A percentile compares a stretch with the other conserved stretches of the same genome.
Conservation (phyloP, 2,329 filamentous ascomycete genomes). For the Chrysosporium keratinophilum region DNA sequence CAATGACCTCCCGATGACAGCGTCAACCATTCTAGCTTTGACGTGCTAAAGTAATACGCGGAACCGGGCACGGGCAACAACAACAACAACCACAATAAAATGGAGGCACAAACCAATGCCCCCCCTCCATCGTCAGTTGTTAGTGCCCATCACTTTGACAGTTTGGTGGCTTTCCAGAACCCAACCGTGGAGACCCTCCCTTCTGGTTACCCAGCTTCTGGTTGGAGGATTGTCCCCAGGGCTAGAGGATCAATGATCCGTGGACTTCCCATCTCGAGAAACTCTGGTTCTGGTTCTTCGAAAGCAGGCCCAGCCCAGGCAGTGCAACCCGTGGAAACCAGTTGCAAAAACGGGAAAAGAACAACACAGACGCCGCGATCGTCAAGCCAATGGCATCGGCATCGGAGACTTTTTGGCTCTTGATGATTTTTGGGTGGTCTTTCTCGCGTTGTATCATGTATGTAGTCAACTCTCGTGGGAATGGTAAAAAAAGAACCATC, state of each 20-base stretch:
- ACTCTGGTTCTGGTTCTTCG: background rate
- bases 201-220: background rate
- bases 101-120: background rate
- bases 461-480: background rate
- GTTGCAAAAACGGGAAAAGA: conserved; percentile 5
- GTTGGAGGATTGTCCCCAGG: conserved; percentile 4
- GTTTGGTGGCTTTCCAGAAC: background rate
- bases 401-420: background rate
- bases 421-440: too few relatives aligned
- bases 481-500: background rate
- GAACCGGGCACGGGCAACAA: conserved; percentile 1
- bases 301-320: background rate
- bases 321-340: background rate
- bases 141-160: background rate
- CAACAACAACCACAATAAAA: too few relatives aligned
- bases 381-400: background rate
- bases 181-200: background rate
- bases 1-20: background rate
- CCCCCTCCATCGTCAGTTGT: background rate
- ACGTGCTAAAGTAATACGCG: background rate
- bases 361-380: background rate
- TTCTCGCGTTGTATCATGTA: too few relatives aligned
- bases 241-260: conserved; percentile 5
- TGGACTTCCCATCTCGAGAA: background rate
- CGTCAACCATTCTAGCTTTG: background rate